A percentile compares a stretch with the other conserved stretches of the same genome.
Conservation (phyloP, 2,329 filamentous ascomycete species). For the Colletotrichum filicis region DNA sequence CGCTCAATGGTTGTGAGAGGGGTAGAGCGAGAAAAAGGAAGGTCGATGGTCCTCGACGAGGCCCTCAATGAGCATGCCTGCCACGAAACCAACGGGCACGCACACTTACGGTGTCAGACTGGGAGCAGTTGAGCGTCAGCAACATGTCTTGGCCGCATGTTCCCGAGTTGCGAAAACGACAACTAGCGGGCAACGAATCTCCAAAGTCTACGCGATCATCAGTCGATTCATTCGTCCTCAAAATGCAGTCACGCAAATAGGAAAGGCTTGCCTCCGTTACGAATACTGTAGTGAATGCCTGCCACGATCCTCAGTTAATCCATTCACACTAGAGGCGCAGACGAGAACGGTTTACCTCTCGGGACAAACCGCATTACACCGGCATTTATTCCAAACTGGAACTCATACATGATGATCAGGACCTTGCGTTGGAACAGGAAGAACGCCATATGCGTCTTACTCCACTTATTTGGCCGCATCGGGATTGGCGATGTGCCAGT, state of each 20-base stretch:
- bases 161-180: conserved; percentile 29
- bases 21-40: not conserved
- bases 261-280: too few species aligned
- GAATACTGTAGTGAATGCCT: conserved; percentile 84
- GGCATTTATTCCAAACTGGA: conserved; percentile 82
- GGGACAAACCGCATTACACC: conserved; percentile 96
- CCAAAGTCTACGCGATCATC: not conserved
- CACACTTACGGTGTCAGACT: conserved; percentile 35
- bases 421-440: conserved; percentile 89
- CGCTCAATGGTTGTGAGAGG: conserved; percentile 26
- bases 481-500: conserved; percentile 9
- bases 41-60: not conserved
- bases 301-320: conserved; percentile 10
- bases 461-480: conserved; percentile 83
- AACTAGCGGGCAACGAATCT: conserved; percentile 34
- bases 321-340: conserved; percentile 3
- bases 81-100: conserved; percentile 33
- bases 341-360: conserved; percentile 74
- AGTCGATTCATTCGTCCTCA: too few species aligned
- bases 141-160: conserved; percentile 28
- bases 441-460: conserved; percentile 97
- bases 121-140: conserved; percentile 33
- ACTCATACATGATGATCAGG: conserved; percentile 79
- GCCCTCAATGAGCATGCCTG: conserved; percentile 1
- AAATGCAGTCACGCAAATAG: too few species aligned